phyloP scores from a whole-genome alignment of 2,329 filamentous ascomycete genomes.

The Colletotrichum noveboracense region DNA sequence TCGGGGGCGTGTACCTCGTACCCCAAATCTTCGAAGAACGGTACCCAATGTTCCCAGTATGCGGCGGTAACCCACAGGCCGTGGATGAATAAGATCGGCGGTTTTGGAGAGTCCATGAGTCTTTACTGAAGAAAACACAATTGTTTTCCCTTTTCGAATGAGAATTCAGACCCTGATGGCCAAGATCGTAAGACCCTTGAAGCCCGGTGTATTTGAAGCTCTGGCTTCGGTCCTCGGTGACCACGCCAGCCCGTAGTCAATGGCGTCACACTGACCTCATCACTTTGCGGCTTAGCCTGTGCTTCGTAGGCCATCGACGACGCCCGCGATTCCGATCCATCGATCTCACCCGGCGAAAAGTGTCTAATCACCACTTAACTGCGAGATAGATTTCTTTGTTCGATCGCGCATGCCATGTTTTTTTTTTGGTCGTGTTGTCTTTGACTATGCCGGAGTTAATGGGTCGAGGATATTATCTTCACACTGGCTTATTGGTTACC shows the following conservation, averaged over 20 bases:
- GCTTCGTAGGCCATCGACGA: background rate
- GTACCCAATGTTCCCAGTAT: constrained; percentile 28
- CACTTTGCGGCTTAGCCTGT: background rate
- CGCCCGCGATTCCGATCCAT: background rate
- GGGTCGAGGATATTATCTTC: background rate
- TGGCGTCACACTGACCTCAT: constrained; percentile 10
- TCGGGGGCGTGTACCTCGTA: constrained; percentile 27
- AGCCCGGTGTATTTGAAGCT: background rate
- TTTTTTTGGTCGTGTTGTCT: background rate
- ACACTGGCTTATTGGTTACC: background rate
- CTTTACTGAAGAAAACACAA: background rate
- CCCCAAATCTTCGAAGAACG: constrained; percentile 14
- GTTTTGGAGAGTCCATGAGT: constrained; percentile 3
- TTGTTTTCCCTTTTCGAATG: background rate
- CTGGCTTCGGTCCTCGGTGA: background rate
- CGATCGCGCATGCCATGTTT: background rate
- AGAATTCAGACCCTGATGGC: background rate
- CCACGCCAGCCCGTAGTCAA: background rate
- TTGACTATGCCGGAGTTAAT: background rate
- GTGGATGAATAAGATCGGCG: constrained; percentile 26
- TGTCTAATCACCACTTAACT: background rate
- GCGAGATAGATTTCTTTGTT: background rate
- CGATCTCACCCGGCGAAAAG: background rate
- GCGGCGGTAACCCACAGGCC: constrained; percentile 28
- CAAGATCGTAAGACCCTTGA: background rate